phyloP scores from a whole-genome alignment of 768 basidiomycete species.

The Phylloporus sp. region DNA sequence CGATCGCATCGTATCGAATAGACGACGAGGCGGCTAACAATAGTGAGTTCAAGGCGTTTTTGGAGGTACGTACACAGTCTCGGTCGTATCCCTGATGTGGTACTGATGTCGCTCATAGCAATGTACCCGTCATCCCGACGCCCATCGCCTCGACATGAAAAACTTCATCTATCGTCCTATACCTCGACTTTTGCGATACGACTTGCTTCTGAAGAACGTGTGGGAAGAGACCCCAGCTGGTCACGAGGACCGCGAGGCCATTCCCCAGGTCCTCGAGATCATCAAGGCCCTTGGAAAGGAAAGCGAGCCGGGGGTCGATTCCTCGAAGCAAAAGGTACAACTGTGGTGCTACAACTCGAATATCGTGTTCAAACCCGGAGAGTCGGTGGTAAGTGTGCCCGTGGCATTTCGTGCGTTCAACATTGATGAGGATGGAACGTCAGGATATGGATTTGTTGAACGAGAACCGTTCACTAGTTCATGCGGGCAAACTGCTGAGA shows the following conservation, averaged over 20 bases:
- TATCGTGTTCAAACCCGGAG: conserved; percentile 74
- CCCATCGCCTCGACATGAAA: conserved; percentile 86
- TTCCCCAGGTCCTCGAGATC: conserved; percentile 82
- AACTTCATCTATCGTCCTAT: conserved; percentile 91
- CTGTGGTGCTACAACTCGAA: conserved; percentile 82
- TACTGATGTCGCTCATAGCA: conserved; percentile 27
- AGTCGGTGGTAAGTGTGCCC: conserved; percentile 46
- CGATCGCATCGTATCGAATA: conserved; percentile 82
- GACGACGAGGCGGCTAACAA: conserved; percentile 87
- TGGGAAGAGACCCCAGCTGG: conserved; percentile 66
- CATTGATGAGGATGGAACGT: not conserved
- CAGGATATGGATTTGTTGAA: conserved; percentile 88
- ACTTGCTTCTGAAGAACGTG: conserved; percentile 76
- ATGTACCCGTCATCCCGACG: conserved; percentile 62
- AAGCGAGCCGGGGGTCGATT: conserved; percentile 79
- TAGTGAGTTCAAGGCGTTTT: conserved; percentile 70
- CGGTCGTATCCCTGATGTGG: not conserved
- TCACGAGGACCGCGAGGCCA: conserved; percentile 77
- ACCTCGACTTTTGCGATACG: conserved; percentile 83
- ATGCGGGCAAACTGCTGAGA: conserved; percentile 76
- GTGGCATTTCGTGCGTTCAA: not conserved
- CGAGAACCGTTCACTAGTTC: conserved; percentile 75
- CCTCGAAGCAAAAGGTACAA: conserved; percentile 85
- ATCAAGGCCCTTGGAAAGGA: conserved; percentile 85
- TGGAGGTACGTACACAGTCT: conserved; percentile 53